phyloP scores from a whole-genome alignment of 768 basidiomycete genomes.

The Calocybe gangraenosa region DNA sequence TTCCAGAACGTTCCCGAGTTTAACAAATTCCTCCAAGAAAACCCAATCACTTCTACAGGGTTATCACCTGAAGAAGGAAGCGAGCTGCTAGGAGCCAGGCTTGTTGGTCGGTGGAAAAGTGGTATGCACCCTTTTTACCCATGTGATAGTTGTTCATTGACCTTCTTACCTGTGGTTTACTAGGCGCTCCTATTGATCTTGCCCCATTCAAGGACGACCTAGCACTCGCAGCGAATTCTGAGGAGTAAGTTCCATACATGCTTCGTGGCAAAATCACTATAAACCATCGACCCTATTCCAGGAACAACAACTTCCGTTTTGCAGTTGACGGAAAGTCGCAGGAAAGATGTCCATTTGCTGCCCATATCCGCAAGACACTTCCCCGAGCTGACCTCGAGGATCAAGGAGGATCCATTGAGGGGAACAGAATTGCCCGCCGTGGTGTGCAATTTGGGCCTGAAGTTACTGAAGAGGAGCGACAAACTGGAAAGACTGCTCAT shows the following conservation, averaged over 20 bases:
- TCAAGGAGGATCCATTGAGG: conserved; percentile 18
- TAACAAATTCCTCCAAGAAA: conserved; percentile 36
- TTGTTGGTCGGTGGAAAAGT: conserved; percentile 55
- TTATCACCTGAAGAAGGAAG: conserved; percentile 36
- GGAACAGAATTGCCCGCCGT: conserved; percentile 40
- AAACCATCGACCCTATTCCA: conserved; percentile 11
- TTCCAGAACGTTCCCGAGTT: conserved; percentile 52
- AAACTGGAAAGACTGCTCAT: conserved; percentile 32
- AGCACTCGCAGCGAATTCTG: conserved; percentile 28
- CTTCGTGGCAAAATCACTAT: too few species aligned
- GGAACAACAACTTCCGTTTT: conserved; percentile 43
- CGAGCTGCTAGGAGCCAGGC: conserved; percentile 47
- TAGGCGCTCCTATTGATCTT: conserved; percentile 45
- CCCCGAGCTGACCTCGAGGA: conserved; percentile 41
- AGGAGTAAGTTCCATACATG: conserved; percentile 26
- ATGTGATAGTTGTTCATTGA: background rate
- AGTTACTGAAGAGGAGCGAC: conserved; percentile 34
- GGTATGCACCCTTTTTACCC: conserved; percentile 24
- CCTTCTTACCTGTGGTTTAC: background rate
- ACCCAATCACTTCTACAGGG: conserved; percentile 33
- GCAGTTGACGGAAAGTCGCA: conserved; percentile 27
- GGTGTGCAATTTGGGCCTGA: conserved; percentile 52
- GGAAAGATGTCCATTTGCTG: conserved; percentile 43
- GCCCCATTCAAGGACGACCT: conserved; percentile 40
- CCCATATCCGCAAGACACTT: conserved; percentile 42